Evolutionary conservation across 1,284 basidiomycete genomes (phyloP).

Genomic region (Ustilago nuda): DNA sequence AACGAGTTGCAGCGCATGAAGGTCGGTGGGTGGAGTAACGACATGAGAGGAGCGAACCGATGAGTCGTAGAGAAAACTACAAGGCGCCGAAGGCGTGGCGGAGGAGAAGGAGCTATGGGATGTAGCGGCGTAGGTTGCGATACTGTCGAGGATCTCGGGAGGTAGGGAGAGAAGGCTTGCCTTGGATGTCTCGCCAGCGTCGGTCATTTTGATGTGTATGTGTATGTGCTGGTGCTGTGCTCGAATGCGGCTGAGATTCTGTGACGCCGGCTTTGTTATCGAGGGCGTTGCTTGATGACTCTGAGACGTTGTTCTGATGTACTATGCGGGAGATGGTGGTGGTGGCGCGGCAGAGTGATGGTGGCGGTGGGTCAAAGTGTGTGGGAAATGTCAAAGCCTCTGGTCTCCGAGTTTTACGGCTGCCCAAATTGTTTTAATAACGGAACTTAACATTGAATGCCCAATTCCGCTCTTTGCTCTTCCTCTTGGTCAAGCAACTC

Average conservation of each 20-base stretch:
- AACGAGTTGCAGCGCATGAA: conserved; percentile 51
- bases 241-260: too few species aligned
- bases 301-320: background rate
- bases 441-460: background rate
- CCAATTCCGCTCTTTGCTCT: background rate
- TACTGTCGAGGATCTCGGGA: conserved; percentile 57
- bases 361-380: background rate
- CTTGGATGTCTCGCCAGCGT: conserved; percentile 11
- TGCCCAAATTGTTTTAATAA: conserved; percentile 11
- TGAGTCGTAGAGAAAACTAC: conserved; percentile 40
- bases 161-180: conserved; percentile 44
- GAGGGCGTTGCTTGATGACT: background rate
- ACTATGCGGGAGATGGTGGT: background rate
- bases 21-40: conserved; percentile 51
- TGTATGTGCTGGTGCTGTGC: background rate
- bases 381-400: background rate
- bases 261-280: background rate
- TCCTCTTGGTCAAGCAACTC: too few species aligned
- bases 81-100: conserved; percentile 28
- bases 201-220: conserved; percentile 16
- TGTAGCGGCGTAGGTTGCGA: conserved; percentile 50
- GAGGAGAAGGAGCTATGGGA: conserved; percentile 29
- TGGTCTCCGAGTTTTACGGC: conserved; percentile 15
- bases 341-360: background rate
- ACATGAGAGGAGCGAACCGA: conserved; percentile 24